Evolutionary conservation across 208 protist genomes (phyloP).

Genomic region (Plasmodiophora brassicae): DNA sequence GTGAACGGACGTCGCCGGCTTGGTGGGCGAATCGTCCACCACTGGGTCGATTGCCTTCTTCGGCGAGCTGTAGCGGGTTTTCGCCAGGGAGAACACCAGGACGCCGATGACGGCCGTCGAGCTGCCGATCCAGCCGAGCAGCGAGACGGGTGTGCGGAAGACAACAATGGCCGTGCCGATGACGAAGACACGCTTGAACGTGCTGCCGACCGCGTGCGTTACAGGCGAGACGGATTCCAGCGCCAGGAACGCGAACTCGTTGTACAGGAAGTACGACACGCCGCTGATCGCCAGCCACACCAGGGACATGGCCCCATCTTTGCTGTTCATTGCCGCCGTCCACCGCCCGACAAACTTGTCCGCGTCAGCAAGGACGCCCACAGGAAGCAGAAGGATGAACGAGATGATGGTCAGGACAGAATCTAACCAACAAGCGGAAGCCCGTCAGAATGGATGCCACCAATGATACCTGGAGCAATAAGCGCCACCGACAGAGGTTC

Average conservation of each 20-base stretch:
- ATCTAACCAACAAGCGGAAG: neutral
- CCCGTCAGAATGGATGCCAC: no score
- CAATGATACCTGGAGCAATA: no score
- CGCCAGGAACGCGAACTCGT: conserved; percentile 1
- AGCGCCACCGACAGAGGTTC: neutral
- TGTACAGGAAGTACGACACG: conserved; percentile 6
- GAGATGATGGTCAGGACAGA: neutral
- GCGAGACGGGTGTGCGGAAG: neutral
- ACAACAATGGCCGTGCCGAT: neutral
- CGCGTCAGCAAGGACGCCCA: neutral
- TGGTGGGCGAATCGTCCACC: no score
- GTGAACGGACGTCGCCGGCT: no score
- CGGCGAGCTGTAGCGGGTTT: no score
- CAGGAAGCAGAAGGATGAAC: neutral
- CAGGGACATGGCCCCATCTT: neutral
- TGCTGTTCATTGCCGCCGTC: neutral
- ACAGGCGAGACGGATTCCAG: conserved; percentile 1
- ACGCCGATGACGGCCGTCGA: neutral
- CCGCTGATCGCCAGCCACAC: neutral
- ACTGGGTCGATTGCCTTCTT: no score
- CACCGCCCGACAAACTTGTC: neutral
- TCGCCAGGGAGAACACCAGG: neutral
- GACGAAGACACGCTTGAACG: conserved; percentile 31
- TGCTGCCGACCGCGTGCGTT: conserved; percentile 4
- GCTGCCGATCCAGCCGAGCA: neutral